Conservation (phyloP, 108 stramenopile species). For the Pseudonitzschia pungens region DNA sequence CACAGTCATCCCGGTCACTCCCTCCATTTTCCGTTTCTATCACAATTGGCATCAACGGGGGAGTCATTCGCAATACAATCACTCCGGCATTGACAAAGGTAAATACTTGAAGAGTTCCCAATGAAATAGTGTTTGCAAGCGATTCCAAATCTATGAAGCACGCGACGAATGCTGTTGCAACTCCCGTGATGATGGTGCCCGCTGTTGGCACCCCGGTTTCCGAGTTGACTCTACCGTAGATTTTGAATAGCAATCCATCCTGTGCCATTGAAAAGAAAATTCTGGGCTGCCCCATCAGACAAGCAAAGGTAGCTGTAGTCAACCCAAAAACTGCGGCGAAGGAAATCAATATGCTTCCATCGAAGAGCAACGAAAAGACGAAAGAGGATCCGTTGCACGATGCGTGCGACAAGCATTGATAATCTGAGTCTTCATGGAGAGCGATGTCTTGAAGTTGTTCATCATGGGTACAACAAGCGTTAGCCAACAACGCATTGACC, state of each 20-base stretch:
- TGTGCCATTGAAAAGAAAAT: conserved; percentile 65
- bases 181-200: conserved; percentile 55
- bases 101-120: conserved; percentile 63
- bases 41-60: not conserved
- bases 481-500: conserved; percentile 50
- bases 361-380: conserved; percentile 24
- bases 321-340: conserved; percentile 63
- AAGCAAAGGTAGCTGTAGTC: conserved; percentile 61
- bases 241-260: conserved; percentile 60
- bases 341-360: conserved; percentile 40
- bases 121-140: conserved; percentile 51
- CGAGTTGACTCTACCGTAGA: conserved; percentile 42
- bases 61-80: conserved; percentile 43
- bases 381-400: conserved; percentile 23
- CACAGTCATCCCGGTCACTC: not conserved
- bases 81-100: conserved; percentile 69
- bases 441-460: conserved; percentile 24
- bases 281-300: conserved; percentile 64
- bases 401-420: conserved; percentile 36
- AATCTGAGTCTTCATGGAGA: not conserved
- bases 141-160: conserved; percentile 56
- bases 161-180: conserved; percentile 48
- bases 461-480: conserved; percentile 49
- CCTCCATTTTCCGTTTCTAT: not conserved
- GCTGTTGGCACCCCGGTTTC: conserved; percentile 47